Base-by-base conservation (phyloP, 2,329 filamentous ascomycete genomes). In the Coniochaeta sp. region DNA sequence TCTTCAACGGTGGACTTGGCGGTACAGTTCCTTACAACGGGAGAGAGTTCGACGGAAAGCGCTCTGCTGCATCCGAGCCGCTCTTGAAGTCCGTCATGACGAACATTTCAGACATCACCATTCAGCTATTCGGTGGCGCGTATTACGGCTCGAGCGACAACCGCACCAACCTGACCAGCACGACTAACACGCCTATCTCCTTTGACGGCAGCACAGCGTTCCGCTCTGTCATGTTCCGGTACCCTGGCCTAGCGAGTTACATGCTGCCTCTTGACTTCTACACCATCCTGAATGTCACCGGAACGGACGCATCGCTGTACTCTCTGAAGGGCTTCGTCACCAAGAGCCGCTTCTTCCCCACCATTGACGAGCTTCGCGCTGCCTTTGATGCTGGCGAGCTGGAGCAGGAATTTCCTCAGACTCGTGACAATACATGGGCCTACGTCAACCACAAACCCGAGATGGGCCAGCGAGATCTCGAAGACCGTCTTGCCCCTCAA, bases 211-310 rank as follows among this genome's bases (percentile, higher is more conserved):
- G 64, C 1, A 68, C 73, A 34, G 70, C 75, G 11, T 74, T 73
- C 61, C 67, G 73, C 3, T 74, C 73, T 61, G 70, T 75, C 58
- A 74, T 78, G 66, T 79, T 79, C 65, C 70, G 74, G 40, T 71
- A 75, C 47, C 74, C 75, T 12, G 73, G 77, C 0, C 59, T 69
- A 2, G 73, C 75, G 0, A 66, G 67, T 0, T 78, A 77, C 62
- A 68, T 79, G 59, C 72, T 71, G 11, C 77, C 77, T 0, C 63
- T 80, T 2, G 78, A 79, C 64, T 75, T 81, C 58, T 81, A 74
- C 63, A 68, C 78, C 7, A 64, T 78, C 22, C 65, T 79, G 12
- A 75, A 81, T 61, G 70, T 71, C 52, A 72, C 74, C 1, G 78
- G 79, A 19, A 77, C 74, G 2, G 77, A 80, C 65, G 65, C 73